Evolutionary conservation across 371 early-diverging fungal genomes (phyloP), one percentile per base, ranked within the genome.

Genomic region (Capillidium rhysosporum): DNA sequence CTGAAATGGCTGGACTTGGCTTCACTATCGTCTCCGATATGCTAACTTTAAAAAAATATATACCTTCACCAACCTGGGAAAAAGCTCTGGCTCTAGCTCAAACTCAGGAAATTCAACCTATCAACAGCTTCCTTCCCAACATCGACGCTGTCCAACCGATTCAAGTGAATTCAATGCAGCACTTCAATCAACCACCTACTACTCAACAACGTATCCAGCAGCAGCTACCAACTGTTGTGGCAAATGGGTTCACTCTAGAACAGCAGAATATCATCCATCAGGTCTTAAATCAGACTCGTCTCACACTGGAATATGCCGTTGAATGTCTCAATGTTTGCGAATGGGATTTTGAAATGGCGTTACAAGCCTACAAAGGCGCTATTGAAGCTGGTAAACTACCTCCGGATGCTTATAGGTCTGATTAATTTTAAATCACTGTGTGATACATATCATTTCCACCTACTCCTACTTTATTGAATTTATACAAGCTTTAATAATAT

Each of bases 321-420:
- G 14, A 31, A 14, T 49, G 49, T 39, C 49, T 49, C 10, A 28
- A 31, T 20, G 49, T 10, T 9, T 16, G 5, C 31, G 8, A 34
- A 12, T 49, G 49, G 49, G 21, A 49, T 16, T n/a, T 49, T 28
- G 49, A 49, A 20, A 12, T n/a, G n/a, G 49, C 49, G 5, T 49
- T 18, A 20, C 7, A 31, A 9, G 34, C 28, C 21, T 21, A 25
- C 34, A 10, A n/a, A 39, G 26, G 28, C 5, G 4, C 31, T 12
- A 3, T 26, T 47, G 10, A 23, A 29, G 48, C 12, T 47, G 26
- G 26, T 9, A 23, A 47, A 26, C 8, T 47, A 23, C 48, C 48
- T 5, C 29, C 48, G 2, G 48, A 47, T 2, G 48, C 48, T 29
- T 47, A 21, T 29, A 24, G 14, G 48, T 12, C 24, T 47, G 25